Evolutionary conservation across 306 rosid species (phyloP).

Genomic region (Prunus mume): DNA sequence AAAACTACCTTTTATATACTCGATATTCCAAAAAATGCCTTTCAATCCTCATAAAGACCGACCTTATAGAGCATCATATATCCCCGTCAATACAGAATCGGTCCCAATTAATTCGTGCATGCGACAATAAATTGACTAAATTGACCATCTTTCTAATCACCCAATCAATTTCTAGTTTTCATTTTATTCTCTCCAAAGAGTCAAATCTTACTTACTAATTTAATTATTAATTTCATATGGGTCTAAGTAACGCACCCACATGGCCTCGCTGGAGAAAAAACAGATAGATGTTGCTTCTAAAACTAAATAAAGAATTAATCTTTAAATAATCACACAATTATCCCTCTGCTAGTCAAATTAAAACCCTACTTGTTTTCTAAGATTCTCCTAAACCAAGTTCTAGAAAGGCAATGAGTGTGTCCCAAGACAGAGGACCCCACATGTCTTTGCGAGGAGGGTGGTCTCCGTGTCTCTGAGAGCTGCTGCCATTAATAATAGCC

Average conservation of each 20-base stretch:
- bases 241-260: slow-evolving; percentile 32
- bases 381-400: slow-evolving; percentile 31
- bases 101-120: background rate
- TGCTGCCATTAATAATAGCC: slow-evolving; percentile 40
- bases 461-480: slow-evolving; percentile 14
- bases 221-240: background rate
- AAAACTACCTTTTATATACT: background rate
- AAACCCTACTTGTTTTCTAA: background rate
- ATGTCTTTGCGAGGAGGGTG: slow-evolving; percentile 5
- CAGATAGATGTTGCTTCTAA: slow-evolving; percentile 21
- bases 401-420: slow-evolving; percentile 78
- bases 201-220: slow-evolving; percentile 10
- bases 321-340: slow-evolving; percentile 17
- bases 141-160: background rate
- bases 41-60: background rate
- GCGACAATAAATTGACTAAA: slow-evolving; percentile 4
- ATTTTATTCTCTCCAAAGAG: slow-evolving; percentile 1
- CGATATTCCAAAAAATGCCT: background rate
- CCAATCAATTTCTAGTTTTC: background rate
- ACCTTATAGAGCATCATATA: background rate
- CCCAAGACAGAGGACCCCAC: slow-evolving; percentile 69
- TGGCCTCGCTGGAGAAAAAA: slow-evolving; percentile 45
- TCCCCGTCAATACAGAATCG: background rate
- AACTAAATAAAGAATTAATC: slow-evolving; percentile 2
- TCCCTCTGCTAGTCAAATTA: slow-evolving; percentile 17